Evolutionary conservation across 306 rosid species (phyloP).

Genomic region (Biancaea sappan): DNA sequence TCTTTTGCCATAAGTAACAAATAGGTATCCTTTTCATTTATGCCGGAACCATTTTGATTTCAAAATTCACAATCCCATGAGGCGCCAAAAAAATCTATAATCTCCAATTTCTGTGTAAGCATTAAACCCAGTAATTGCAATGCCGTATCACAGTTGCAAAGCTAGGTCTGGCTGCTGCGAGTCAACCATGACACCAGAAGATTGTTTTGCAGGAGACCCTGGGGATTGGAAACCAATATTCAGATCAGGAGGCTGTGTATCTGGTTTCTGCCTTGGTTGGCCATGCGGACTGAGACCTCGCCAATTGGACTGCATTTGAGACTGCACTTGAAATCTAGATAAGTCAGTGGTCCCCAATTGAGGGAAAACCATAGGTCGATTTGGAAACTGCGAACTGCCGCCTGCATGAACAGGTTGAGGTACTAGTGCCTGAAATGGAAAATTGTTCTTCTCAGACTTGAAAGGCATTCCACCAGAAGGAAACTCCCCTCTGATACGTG

Average conservation of each 20-base stretch:
- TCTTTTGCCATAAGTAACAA: slow-evolving; percentile 35
- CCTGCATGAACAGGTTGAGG: slow-evolving; percentile 56
- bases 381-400: slow-evolving; percentile 61
- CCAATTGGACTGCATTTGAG: slow-evolving; percentile 80
- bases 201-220: slow-evolving; percentile 87
- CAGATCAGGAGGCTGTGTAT: slow-evolving; percentile 95
- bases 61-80: slow-evolving; percentile 37
- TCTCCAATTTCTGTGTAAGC: slow-evolving; percentile 31
- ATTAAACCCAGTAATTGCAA: slow-evolving; percentile 48
- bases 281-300: slow-evolving; percentile 58
- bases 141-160: slow-evolving; percentile 75
- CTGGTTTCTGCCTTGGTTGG: slow-evolving; percentile 81
- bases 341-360: slow-evolving; percentile 75
- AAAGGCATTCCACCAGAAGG: slow-evolving; percentile 63
- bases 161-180: slow-evolving; percentile 99
- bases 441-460: slow-evolving; percentile 63
- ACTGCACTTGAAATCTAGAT: slow-evolving; percentile 79
- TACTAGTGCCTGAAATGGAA: slow-evolving; percentile 68
- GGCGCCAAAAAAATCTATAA: slow-evolving; percentile 35
- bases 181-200: slow-evolving; percentile 80
- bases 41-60: slow-evolving; percentile 23
- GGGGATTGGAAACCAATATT: slow-evolving; percentile 94
- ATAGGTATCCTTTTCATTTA: slow-evolving; percentile 31
- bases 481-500: slow-evolving; percentile 62
- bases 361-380: slow-evolving; percentile 69